Evolutionary conservation across 768 basidiomycete genomes (phyloP), one percentile per base, ranked within the genome.

Genomic region (Strobilomyces dryophilus): DNA sequence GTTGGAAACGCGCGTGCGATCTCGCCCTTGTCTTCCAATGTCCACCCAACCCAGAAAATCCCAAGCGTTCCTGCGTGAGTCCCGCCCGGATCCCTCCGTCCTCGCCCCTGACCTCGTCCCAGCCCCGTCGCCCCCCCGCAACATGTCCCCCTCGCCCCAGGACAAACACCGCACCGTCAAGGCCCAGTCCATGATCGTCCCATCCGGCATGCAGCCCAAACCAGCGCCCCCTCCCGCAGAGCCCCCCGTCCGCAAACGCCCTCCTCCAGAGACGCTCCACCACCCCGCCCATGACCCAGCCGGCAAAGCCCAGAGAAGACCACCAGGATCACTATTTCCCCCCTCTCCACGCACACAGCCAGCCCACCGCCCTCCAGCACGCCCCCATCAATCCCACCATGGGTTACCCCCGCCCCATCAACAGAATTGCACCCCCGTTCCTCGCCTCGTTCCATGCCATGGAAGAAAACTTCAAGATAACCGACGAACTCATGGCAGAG

Each of bases 401-500:
- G 45, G 81, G 80, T 34, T 84, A 84, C 52, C 78, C 85, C n/a
- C 83, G 87, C 10, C 81, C 85, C 2, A 76, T 84, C 46, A 78
- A 79, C 63, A 82, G 84, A 44, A 74, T 75, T 7, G 71, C 79
- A 0, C 74, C 78, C 4, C 78, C 76, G 27, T 85, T 86, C 63
- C 76, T 85, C 18, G 69, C 74, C 0, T 79, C 81, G 51, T 82
- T 77, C 61, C 77, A 80, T 39, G 67, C 73, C 11, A 61, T 78
- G 61, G 81, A 82, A 35, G 82, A 81, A 39, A 75, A 75, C 37
- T 86, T 81, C 77, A 78, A 84, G 46, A 79, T 88, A 75, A 85
- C 85, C 0, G 80, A 81, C 34, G 83, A 87, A 57, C 74, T 87
- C 27, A 72, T 87, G 68, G 82, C 81, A 31, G 84, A 87, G 56